Percentiles rank a stretch among this genome's conserved stretches.
Evolutionary conservation across 1,284 basidiomycete genomes (phyloP).

Genomic region (Naganishia liquefaciens): DNA sequence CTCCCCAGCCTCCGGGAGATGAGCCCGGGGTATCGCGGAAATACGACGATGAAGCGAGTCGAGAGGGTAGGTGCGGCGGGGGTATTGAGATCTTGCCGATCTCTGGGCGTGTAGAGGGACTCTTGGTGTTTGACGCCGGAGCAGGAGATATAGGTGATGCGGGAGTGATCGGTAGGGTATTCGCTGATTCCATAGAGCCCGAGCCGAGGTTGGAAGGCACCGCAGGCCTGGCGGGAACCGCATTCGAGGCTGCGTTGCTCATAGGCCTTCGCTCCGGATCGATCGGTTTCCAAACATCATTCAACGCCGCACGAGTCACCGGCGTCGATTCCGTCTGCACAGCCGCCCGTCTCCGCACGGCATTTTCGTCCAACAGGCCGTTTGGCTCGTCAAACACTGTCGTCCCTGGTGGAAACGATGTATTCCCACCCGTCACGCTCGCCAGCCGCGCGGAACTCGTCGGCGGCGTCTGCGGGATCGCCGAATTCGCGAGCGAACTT

Average conservation of each 20-base stretch:
- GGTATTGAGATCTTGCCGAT: conserved; percentile 23
- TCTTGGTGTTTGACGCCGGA: not conserved
- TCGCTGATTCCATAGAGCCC: not conserved
- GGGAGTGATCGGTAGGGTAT: not conserved
- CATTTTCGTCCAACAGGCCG: not conserved
- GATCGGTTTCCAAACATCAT: conserved; percentile 21
- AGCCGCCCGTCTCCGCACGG: not conserved
- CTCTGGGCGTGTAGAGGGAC: conserved; percentile 5
- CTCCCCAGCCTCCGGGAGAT: conserved; percentile 14
- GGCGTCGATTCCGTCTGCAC: not conserved
- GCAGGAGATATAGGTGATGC: not conserved
- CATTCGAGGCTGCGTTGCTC: not conserved
- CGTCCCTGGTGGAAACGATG: conserved; percentile 15
- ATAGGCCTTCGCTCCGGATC: conserved; percentile 17
- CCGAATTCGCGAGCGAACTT: conserved; percentile 16
- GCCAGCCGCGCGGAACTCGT: conserved; percentile 12
- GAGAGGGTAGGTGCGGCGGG: conserved; percentile 10
- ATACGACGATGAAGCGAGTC: conserved; percentile 11
- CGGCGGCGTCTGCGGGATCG: conserved; percentile 11
- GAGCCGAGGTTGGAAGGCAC: not conserved
- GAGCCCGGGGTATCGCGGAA: not conserved
- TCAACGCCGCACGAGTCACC: not conserved
- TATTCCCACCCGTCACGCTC: not conserved
- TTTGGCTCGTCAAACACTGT: not conserved
- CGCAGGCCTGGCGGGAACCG: not conserved